These are phyloP conservation scores for Pelargonium nanum DNA, from an alignment of 345 rosid genomes.

Conservation along the genomic window DNA sequence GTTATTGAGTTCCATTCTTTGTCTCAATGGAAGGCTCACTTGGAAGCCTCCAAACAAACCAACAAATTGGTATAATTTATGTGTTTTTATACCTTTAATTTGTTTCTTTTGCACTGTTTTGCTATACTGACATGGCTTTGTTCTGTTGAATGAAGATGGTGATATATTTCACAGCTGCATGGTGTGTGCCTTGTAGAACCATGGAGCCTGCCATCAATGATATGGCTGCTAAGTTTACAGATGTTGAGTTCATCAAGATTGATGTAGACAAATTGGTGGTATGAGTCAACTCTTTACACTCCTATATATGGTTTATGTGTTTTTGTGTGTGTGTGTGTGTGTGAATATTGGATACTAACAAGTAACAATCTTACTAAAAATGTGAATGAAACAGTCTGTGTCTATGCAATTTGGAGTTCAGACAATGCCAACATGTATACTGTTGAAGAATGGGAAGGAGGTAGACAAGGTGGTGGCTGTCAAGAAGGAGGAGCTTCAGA, in stretches of 20 bases:
- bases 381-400: conserved; percentile 43
- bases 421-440: conserved; percentile 46
- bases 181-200: conserved; percentile 69
- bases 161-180: conserved; percentile 57
- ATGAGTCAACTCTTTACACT: too few species aligned
- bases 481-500: conserved; percentile 40
- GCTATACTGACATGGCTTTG: background rate
- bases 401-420: conserved; percentile 26
- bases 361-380: background rate
- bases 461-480: conserved; percentile 48
- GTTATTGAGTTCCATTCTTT: conserved; percentile 37
- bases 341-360: too few species aligned
- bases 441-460: conserved; percentile 54
- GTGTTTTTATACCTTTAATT: too few species aligned
- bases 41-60: conserved; percentile 40
- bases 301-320: background rate
- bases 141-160: conserved; percentile 32
- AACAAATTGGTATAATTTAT: conserved; percentile 44
- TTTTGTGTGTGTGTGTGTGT: too few species aligned
- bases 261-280: conserved; percentile 57
- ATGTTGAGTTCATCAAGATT: conserved; percentile 59
- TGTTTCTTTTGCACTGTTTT: background rate
- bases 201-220: conserved; percentile 46
- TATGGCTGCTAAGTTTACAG: conserved; percentile 38
- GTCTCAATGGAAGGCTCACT: conserved; percentile 45